A percentile compares a stretch with the other conserved stretches of the same genome.
phyloP scores from a whole-genome alignment of 495 filamentous ascomycete species.

The Penicillium daleae region DNA sequence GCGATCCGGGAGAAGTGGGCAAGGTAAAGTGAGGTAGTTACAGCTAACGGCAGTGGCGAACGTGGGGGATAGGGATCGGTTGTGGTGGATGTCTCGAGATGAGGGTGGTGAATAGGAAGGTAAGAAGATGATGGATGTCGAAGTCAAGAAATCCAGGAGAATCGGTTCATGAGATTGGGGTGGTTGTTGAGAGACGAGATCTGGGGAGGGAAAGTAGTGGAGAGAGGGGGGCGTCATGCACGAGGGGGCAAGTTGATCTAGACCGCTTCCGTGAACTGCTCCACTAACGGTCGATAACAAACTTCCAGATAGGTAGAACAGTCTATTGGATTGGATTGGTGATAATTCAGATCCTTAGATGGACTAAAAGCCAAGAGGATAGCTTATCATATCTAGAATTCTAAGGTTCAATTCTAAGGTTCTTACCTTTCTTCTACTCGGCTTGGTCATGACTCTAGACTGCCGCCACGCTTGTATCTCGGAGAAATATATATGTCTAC shows the following conservation, averaged over 20 bases:
- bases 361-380: background rate
- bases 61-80: too few relatives aligned
- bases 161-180: background rate
- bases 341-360: background rate
- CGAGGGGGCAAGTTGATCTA: constrained; percentile 28
- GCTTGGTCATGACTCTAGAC: background rate
- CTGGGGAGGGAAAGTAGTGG: constrained; percentile 15
- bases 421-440: background rate
- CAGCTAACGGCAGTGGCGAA: too few relatives aligned
- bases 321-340: background rate
- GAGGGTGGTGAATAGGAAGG: background rate
- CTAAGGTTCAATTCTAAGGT: too few relatives aligned
- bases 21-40: too few relatives aligned
- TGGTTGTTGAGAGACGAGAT: background rate
- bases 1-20: too few relatives aligned
- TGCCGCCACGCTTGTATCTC: background rate
- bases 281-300: constrained; percentile 24
- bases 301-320: background rate
- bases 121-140: background rate
- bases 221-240: constrained; percentile 22
- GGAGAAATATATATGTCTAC: background rate
- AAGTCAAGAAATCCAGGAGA: background rate
- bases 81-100: too few relatives aligned
- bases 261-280: constrained; percentile 27
- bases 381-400: too few relatives aligned